These are phyloP conservation scores for Xylaria curta DNA, from an alignment of 495 filamentous ascomycete species.

Conservation along the genomic window DNA sequence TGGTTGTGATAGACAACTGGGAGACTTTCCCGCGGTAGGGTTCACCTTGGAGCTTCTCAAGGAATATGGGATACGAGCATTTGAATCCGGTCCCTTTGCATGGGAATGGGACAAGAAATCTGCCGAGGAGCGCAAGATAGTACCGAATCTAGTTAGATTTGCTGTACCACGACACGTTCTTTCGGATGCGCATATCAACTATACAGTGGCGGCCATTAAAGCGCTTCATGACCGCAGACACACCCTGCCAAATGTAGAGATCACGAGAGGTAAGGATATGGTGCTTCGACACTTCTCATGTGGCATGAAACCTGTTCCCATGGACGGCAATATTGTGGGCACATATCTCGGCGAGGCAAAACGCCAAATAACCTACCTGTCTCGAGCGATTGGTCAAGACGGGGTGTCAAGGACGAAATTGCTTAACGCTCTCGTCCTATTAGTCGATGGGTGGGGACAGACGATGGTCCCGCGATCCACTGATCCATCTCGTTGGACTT, in stretches of 20 bases:
- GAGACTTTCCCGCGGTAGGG: slow-evolving; percentile 18
- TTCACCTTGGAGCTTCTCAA: slow-evolving; percentile 24
- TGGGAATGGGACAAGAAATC: slow-evolving; percentile 25
- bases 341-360: slow-evolving; percentile 5
- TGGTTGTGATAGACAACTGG: slow-evolving; percentile 19
- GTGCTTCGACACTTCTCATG: slow-evolving; percentile 23
- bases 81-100: slow-evolving; percentile 16
- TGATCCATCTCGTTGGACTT: background rate
- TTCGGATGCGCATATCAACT: slow-evolving; percentile 19
- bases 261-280: slow-evolving; percentile 24
- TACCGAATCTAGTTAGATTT: slow-evolving; percentile 26
- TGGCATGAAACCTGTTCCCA: slow-evolving; percentile 15
- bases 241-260: slow-evolving; percentile 6
- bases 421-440: slow-evolving; percentile 1
- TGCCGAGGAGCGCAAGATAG: background rate
- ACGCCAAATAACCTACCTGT: slow-evolving; percentile 7
- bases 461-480: background rate
- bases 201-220: slow-evolving; percentile 23
- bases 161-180: slow-evolving; percentile 23
- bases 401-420: slow-evolving; percentile 2
- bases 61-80: slow-evolving; percentile 13
- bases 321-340: background rate
- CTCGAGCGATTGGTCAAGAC: slow-evolving; percentile 13
- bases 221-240: slow-evolving; percentile 22
- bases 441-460: slow-evolving; percentile 7